Evolutionary conservation across 306 rosid genomes (phyloP), one percentile per base, ranked within the genome.

Genomic region (Sicyos baderoa): DNA sequence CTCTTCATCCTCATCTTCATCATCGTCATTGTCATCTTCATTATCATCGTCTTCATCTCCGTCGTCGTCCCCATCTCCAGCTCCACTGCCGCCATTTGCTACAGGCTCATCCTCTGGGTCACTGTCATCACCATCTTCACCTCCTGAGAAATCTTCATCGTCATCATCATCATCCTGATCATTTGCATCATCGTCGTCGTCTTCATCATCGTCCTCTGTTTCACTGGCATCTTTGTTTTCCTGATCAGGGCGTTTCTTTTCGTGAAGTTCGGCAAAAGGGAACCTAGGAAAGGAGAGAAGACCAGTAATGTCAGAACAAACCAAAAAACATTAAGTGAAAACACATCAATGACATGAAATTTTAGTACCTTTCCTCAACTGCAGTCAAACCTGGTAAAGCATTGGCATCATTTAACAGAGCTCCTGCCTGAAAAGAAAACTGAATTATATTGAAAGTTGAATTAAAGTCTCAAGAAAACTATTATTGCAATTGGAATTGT

Each of bases 171-270:
- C 91, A 42, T 82, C 89, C 27, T 74, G 72, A 49, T 80, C 86
- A 75, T 80, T 70, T 56, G 73, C 81, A 0, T 74, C 86, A 1
- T 74, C 86, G 1, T 90, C 97, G 0, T 77, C 77, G 6, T 60
- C 81, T 0, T 79, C 83, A 0, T 79, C 81, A 0, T 91, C 95
- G 35, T 88, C 96, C 79, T 91, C 93, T 16, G 94, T 88, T n/a
- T 91, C 97, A 54, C 96, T 86, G 8, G 75, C 77, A 78, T 91
- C 97, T 82, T 85, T 87, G 84, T 88, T 87, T 75, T 91, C 89
- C 42, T 49, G 79, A 57, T 59, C 79, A 11, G 74, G 68, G 9
- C 71, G 57, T 64, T 77, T 68, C 72, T 62, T 64, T 67, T 57
- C 72, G 72, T 35, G 65, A 56, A 82, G 80, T 73, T 88, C 81